Evolutionary conservation across 2,329 filamentous ascomycete species (phyloP).

Genomic region (Fusarium praegraminearum): DNA sequence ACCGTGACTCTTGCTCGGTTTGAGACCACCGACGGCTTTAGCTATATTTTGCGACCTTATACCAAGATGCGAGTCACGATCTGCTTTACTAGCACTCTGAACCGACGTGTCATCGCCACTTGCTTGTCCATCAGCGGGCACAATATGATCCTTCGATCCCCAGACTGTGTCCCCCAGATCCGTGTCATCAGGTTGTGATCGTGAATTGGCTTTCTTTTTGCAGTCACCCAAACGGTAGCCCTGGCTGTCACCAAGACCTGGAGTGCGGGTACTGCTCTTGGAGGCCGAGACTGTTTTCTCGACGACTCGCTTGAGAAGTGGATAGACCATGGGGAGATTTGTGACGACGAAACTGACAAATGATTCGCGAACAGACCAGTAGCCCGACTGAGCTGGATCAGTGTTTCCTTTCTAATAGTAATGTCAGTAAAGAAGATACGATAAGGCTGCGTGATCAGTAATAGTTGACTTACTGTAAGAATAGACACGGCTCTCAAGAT

Average conservation of each 20-base stretch:
- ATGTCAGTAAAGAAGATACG: background rate
- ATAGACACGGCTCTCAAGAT: slow-evolving; percentile 1
- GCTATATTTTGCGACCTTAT: background rate
- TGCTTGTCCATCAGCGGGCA: background rate
- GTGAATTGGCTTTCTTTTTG: background rate
- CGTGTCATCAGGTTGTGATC: background rate
- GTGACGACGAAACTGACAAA: slow-evolving; percentile 2
- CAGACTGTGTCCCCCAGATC: background rate
- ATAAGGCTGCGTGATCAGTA: fast-evolving
- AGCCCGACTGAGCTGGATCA: background rate
- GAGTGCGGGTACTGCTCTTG: background rate
- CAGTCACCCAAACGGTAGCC: background rate
- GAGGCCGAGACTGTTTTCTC: background rate
- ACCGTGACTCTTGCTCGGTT: background rate
- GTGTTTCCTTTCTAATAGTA: background rate
- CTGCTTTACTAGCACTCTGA: too few species aligned
- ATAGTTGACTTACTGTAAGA: background rate
- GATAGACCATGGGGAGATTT: slow-evolving; percentile 2
- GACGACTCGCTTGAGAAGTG: background rate
- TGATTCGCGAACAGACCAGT: background rate
- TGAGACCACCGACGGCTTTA: background rate
- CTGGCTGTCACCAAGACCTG: background rate
- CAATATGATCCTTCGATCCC: slow-evolving; percentile 2
- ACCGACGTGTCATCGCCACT: background rate
- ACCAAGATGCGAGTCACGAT: background rate